phyloP scores from a whole-genome alignment of 176 grass and related monocot species.

The Oryza nivara region DNA sequence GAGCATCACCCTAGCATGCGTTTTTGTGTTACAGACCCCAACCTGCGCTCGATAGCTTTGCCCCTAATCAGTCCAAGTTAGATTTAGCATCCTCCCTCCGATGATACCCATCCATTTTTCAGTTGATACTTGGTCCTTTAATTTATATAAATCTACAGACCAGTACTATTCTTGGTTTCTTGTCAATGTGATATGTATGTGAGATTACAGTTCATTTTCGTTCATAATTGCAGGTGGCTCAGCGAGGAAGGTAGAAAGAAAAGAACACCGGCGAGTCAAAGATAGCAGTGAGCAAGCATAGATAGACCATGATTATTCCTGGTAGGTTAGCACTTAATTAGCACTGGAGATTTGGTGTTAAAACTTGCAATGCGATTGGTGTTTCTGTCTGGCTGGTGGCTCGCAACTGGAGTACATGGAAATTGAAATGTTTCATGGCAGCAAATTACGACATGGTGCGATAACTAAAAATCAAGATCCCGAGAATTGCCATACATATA shows the following conservation, averaged over 20 bases:
- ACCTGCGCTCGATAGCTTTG: background rate
- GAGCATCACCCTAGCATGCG: background rate
- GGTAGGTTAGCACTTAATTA: no score
- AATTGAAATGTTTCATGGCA: no score
- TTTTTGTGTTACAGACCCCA: background rate
- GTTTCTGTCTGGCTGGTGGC: no score
- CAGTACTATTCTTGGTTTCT: background rate
- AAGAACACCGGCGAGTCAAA: background rate
- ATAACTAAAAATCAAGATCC: no score
- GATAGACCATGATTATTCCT: no score
- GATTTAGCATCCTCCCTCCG: background rate
- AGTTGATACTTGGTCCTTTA: background rate
- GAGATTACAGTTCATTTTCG: background rate
- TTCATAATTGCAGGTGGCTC: background rate
- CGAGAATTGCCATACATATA: no score
- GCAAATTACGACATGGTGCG: no score
- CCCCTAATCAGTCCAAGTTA: background rate
- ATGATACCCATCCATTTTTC: background rate
- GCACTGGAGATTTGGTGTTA: no score
- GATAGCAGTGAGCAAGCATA: background rate
- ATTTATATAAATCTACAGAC: background rate
- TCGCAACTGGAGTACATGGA: no score
- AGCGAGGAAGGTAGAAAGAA: background rate
- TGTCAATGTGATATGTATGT: background rate
- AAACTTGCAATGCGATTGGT: no score